A percentile compares a stretch with the other conserved stretches of the same genome.
Conservation (phyloP, 768 basidiomycete species). For the Phylloporus rhodoxanthus region DNA sequence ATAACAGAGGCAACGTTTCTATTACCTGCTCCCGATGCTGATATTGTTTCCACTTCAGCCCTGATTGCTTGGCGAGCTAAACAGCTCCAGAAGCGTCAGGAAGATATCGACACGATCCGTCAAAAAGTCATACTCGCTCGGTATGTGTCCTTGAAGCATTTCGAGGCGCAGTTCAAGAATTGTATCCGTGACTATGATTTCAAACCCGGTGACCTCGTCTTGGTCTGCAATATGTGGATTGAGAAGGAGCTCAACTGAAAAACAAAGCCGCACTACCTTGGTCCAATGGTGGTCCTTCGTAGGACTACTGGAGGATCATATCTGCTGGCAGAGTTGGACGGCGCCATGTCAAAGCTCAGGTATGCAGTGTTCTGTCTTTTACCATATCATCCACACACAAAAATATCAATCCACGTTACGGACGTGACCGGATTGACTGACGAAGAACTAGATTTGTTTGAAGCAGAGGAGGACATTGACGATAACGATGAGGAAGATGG, state of each 20-base stretch:
- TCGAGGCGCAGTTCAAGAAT: not conserved
- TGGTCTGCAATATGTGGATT: not conserved
- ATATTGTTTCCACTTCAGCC: not conserved
- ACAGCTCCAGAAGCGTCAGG: not conserved
- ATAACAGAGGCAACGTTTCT: not conserved
- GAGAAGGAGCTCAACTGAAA: conserved; percentile 20
- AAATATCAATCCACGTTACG: not conserved
- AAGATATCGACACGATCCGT: rapidly evolving
- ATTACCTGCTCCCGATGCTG: not conserved
- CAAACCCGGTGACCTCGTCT: not conserved
- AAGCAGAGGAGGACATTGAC: not conserved
- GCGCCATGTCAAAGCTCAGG: conserved; percentile 8
- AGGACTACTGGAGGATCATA: conserved; percentile 21
- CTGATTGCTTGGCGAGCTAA: not conserved
- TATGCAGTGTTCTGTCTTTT: conserved; percentile 21
- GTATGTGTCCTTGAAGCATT: not conserved
- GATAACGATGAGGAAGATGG: not conserved
- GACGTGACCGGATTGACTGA: not conserved
- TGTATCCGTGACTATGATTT: not conserved
- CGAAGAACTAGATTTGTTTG: not conserved
- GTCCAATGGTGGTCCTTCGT: conserved; percentile 22
- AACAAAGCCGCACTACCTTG: conserved; percentile 19
- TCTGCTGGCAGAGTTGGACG: conserved; percentile 24
- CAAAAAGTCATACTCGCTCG: not conserved
- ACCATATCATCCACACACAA: conserved; percentile 7